phyloP scores from a whole-genome alignment of 2,329 filamentous ascomycete genomes.

The Alternaria alternata region DNA sequence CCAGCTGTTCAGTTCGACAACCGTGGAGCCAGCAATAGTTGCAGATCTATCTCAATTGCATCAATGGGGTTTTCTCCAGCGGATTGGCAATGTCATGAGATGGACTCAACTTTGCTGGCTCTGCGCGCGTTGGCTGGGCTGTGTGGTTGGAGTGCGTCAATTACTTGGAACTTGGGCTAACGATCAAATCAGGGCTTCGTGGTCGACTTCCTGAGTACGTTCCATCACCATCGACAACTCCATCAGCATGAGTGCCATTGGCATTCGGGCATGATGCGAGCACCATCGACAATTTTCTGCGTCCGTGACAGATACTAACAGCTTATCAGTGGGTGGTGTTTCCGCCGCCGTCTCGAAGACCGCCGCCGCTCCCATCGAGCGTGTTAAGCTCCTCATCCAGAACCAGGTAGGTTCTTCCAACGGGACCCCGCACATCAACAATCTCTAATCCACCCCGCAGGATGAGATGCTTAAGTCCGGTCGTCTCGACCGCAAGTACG shows the following conservation, averaged over 20 bases:
- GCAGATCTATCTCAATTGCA: constrained; percentile 42
- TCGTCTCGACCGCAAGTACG: constrained; percentile 97
- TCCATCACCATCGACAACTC: constrained; percentile 18
- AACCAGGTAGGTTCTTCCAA: constrained; percentile 82
- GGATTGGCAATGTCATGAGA: constrained; percentile 28
- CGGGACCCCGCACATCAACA: not conserved
- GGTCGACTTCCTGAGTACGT: constrained; percentile 99
- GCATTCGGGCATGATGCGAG: constrained; percentile 20
- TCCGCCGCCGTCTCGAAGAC: constrained; percentile 99
- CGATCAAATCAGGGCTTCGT: constrained; percentile 76
- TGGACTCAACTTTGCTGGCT: constrained; percentile 28
- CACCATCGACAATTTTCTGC: constrained; percentile 15
- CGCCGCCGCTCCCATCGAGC: constrained; percentile 99
- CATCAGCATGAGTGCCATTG: constrained; percentile 40
- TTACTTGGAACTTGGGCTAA: constrained; percentile 38
- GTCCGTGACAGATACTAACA: constrained; percentile 52
- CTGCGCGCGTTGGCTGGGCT: constrained; percentile 27
- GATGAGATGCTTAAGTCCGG: constrained; percentile 99
- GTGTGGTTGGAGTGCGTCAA: constrained; percentile 26
- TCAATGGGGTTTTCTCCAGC: constrained; percentile 26
- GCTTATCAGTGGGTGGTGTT: constrained; percentile 87
- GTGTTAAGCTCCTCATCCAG: constrained; percentile 99
- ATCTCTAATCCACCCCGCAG: constrained; percentile 59
- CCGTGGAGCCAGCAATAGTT: constrained; percentile 24
- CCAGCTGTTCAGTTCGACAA: not conserved